phyloP scores from a whole-genome alignment of 75 land plant species.

The Pinus taeda region DNA sequence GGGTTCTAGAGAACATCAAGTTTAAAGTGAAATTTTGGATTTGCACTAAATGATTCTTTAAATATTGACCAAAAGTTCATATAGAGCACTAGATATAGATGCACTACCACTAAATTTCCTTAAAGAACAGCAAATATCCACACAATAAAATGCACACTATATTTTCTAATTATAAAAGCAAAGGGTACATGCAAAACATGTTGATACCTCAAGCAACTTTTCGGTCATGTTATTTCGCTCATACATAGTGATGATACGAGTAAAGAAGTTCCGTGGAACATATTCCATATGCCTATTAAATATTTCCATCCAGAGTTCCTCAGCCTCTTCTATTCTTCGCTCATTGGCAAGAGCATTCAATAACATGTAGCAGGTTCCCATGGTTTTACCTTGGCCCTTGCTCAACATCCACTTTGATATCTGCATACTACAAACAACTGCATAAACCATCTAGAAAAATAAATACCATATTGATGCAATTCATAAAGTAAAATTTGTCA shows the following conservation, averaged over 20 bases:
- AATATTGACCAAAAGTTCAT: too few relatives aligned
- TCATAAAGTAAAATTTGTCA: too few relatives aligned
- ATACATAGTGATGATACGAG: conserved; percentile 69
- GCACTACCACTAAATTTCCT: too few relatives aligned
- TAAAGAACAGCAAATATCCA: neutral
- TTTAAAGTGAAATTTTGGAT: too few relatives aligned
- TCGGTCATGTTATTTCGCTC: conserved; percentile 62
- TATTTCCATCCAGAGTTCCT: conserved; percentile 68
- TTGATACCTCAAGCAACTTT: conserved; percentile 79
- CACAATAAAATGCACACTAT: neutral
- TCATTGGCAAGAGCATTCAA: conserved; percentile 82
- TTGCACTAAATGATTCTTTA: too few relatives aligned
- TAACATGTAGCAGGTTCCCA: conserved; percentile 73
- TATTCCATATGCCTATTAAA: conserved; percentile 56
- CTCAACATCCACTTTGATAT: conserved; percentile 96
- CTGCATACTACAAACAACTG: conserved; percentile 30
- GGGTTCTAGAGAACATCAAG: too few relatives aligned
- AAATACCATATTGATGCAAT: too few relatives aligned
- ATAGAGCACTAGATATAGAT: too few relatives aligned
- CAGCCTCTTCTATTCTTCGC: conserved; percentile 83
- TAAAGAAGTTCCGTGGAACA: conserved; percentile 63
- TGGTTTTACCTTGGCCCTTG: conserved; percentile 95
- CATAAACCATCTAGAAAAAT: too few relatives aligned
- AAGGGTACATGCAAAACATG: neutral
- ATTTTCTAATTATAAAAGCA: conserved; percentile 1